A percentile compares a stretch with the other conserved stretches of the same genome.
phyloP scores from a whole-genome alignment of 306 rosid species.

The Luffa acutangula region DNA sequence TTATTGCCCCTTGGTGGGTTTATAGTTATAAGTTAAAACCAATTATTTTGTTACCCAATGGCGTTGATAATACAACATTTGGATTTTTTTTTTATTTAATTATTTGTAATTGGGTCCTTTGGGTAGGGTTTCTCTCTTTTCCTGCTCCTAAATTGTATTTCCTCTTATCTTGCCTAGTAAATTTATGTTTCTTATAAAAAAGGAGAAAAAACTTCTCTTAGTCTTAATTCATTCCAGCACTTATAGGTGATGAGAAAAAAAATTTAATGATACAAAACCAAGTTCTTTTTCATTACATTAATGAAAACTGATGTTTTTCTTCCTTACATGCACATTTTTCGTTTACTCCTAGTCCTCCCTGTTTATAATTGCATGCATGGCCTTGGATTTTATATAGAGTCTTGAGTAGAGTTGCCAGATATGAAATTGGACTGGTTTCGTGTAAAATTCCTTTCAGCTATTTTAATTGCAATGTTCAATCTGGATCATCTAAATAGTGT shows the following conservation, averaged over 20 bases:
- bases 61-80: not conserved
- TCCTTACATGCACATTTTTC: not conserved
- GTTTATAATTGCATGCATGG: not conserved
- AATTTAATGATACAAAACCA: not conserved
- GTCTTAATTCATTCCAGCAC: not conserved
- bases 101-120: not conserved
- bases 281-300: not conserved
- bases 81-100: too few species aligned
- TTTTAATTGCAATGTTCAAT: not conserved
- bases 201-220: too few species aligned
- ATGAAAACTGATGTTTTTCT: not conserved
- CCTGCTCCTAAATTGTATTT: not conserved
- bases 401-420: not conserved
- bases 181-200: too few species aligned
- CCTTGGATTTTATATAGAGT: not conserved
- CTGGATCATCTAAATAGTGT: not conserved
- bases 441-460: not conserved
- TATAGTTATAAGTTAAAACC: not conserved
- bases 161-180: not conserved
- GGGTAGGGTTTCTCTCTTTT: not conserved
- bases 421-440: not conserved
- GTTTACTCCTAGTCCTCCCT: not conserved
- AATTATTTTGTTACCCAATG: not conserved
- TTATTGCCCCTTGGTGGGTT: not conserved
- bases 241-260: not conserved